Base-by-base conservation (phyloP, 2,329 filamentous ascomycete species). In the Colletotrichum salicis region DNA sequence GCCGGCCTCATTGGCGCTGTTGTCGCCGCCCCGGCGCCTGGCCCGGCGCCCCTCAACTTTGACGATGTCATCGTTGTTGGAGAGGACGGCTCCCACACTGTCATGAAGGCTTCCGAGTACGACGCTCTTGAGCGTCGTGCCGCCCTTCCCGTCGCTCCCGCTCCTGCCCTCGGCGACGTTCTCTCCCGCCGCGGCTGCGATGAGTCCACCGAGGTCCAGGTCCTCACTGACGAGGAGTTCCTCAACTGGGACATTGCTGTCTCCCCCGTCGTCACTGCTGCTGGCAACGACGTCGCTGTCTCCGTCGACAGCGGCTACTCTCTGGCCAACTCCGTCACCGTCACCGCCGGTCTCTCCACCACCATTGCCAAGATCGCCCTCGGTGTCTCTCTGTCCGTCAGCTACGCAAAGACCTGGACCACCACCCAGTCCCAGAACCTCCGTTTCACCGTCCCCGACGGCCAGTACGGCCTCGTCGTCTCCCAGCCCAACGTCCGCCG, bases 211-310 rank as follows among this genome's bases (percentile, higher is more conserved):
- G 77, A 77, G 72, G 70, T 77, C 11, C 76, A 78, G 70, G 70
- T 78, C 22, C 58, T 75, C 27, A 73, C 72, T 6, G 76, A 76
- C 31, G 64, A 72, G 4, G 75, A 74, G 41, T 84, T 83, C 74
- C 75, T 81, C 27, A 81, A 81, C 74, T 83, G 82, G 82, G 82
- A 84, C 67, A 75, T 81, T 1, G 75, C 75, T 58, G 81, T 83
- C 75, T 83, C 82, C 15, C 76, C 77, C 24, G 78, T 83, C 11
- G 74, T 80, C 15, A 76, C 77, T 59, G 79, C 80, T 8, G 76
- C 73, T 10, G 78, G 77, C 8, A 77, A 75, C 27, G 75, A 60
- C 3, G 76, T 80, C 52, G 71, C 65, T n/a, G 78, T 84, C 11
- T 66, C 80, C 2, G 74, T 80, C 8, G 75, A 76, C 29, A 66